Conservation (phyloP, 2,329 filamentous ascomycete genomes). For the Trichoderma guizhouense region DNA sequence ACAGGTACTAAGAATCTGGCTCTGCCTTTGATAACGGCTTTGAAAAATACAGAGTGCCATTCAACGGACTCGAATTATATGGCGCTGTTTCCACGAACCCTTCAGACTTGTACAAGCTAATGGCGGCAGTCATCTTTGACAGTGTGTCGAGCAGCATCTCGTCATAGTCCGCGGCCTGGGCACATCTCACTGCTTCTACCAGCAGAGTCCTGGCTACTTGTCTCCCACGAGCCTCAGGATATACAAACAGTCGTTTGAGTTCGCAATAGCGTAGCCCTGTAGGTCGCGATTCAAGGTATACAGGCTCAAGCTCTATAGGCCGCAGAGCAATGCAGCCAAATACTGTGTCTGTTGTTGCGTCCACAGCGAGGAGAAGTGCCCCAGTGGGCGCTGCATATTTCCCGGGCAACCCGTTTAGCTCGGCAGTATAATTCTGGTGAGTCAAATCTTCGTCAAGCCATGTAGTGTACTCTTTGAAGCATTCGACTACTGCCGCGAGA, state of each 20-base stretch:
- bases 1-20: background rate
- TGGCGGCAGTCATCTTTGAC: slow-evolving; percentile 25
- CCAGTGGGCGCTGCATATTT: slow-evolving; percentile 28
- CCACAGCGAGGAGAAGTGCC: slow-evolving; percentile 26
- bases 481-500: slow-evolving; percentile 21
- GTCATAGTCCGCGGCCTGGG: slow-evolving; percentile 22
- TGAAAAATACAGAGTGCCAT: slow-evolving; percentile 24
- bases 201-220: slow-evolving; percentile 25
- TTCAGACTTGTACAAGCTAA: slow-evolving; percentile 26
- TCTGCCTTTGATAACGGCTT: background rate
- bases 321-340: slow-evolving; percentile 29
- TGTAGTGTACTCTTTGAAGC: slow-evolving; percentile 27
- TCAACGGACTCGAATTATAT: slow-evolving; percentile 25
- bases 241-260: slow-evolving; percentile 29
- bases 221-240: slow-evolving; percentile 27
- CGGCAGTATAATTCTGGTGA: slow-evolving; percentile 28
- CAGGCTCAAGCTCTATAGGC: slow-evolving; percentile 20
- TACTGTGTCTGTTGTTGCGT: slow-evolving; percentile 19
- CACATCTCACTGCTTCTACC: slow-evolving; percentile 20
- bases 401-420: slow-evolving; percentile 26
- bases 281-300: slow-evolving; percentile 7
- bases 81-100: slow-evolving; percentile 23
- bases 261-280: slow-evolving; percentile 24
- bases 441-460: slow-evolving; percentile 29
- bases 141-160: slow-evolving; percentile 28